These are phyloP conservation scores for Myxozyma monticola DNA, from an alignment of 805 yeast species.

Conservation along the genomic window DNA sequence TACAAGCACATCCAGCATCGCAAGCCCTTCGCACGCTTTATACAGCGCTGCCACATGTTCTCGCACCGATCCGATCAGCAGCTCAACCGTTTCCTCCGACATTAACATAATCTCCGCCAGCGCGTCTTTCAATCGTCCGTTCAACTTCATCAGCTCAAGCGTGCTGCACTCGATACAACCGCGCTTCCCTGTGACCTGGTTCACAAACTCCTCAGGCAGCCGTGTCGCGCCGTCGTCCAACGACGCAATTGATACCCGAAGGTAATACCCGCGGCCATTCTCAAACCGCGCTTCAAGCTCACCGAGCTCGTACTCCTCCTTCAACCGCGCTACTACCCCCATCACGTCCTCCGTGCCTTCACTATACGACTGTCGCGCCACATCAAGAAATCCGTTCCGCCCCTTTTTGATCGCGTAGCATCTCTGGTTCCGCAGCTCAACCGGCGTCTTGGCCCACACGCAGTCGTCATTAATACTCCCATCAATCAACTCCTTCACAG, in stretches of 20 bases:
- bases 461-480: slow-evolving; percentile 47
- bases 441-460: slow-evolving; percentile 43
- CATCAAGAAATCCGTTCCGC: slow-evolving; percentile 48
- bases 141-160: slow-evolving; percentile 44
- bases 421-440: slow-evolving; percentile 48
- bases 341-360: slow-evolving; percentile 43
- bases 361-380: slow-evolving; percentile 47
- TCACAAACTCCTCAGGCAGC: slow-evolving; percentile 43
- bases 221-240: slow-evolving; percentile 8
- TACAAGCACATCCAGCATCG: slow-evolving; percentile 45
- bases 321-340: slow-evolving; percentile 34
- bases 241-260: slow-evolving; percentile 34
- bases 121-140: slow-evolving; percentile 45
- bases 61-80: slow-evolving; percentile 36
- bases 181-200: slow-evolving; percentile 34
- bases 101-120: slow-evolving; percentile 45
- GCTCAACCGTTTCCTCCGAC: slow-evolving; percentile 45
- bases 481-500: slow-evolving; percentile 37
- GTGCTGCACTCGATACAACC: slow-evolving; percentile 45
- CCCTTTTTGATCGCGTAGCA: slow-evolving; percentile 49
- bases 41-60: slow-evolving; percentile 42
- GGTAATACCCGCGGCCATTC: slow-evolving; percentile 42
- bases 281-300: slow-evolving; percentile 42
- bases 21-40: slow-evolving; percentile 47
- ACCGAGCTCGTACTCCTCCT: slow-evolving; percentile 33